These are phyloP conservation scores for Sporormia fimetaria DNA, from an alignment of 495 filamentous ascomycete species.

Conservation along the genomic window DNA sequence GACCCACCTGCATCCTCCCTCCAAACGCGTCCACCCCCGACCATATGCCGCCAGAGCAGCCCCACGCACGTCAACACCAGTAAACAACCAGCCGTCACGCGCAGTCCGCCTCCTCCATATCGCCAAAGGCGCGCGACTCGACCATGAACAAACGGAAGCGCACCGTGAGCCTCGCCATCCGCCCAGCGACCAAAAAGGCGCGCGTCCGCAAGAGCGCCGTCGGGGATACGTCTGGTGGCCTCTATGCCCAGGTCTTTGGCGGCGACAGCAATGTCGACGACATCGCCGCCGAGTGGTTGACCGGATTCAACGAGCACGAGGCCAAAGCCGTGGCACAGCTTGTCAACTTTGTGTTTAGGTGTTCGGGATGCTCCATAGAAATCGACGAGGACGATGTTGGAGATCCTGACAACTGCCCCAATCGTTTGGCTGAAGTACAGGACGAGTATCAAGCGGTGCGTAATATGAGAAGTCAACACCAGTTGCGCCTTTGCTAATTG, in stretches of 20 bases:
- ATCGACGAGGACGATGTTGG: conserved; percentile 67
- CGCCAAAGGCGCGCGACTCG: conserved; percentile 41
- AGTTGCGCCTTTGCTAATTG: no score
- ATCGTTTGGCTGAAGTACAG: conserved; percentile 63
- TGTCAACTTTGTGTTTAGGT: conserved; percentile 77
- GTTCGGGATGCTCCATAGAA: conserved; percentile 64
- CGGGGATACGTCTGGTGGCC: conserved; percentile 47
- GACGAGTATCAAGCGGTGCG: conserved; percentile 62
- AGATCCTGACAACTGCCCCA: conserved; percentile 69
- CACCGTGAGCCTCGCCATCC: conserved; percentile 30
- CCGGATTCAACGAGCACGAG: conserved; percentile 57
- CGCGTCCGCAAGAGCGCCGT: conserved; percentile 24
- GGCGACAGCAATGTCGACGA: conserved; percentile 56
- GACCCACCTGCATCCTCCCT: no score
- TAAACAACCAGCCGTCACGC: no score
- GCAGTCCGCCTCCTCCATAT: no score
- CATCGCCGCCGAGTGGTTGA: conserved; percentile 71
- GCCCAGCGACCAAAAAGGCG: conserved; percentile 36
- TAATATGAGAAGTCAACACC: no score
- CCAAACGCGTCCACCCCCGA: no score
- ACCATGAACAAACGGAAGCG: conserved; percentile 55
- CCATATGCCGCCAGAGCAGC: no score
- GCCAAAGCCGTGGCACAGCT: conserved; percentile 62
- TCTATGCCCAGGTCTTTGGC: conserved; percentile 77
- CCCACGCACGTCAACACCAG: no score